Conservation (phyloP, 2,329 filamentous ascomycete genomes). For the Aspergillus nomiae region DNA sequence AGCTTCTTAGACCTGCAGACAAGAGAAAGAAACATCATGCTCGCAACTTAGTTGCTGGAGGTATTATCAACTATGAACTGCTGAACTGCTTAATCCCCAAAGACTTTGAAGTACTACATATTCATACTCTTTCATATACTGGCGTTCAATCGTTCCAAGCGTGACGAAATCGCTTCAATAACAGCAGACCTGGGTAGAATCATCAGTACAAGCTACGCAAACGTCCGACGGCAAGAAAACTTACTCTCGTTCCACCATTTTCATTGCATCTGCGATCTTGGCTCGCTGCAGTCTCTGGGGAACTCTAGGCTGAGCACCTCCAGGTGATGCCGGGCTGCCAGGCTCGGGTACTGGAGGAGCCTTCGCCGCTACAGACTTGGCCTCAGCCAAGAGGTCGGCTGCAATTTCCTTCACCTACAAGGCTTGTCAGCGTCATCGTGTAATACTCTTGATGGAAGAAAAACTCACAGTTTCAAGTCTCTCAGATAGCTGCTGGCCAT, state of each 20-base stretch:
- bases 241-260: slow-evolving; percentile 53
- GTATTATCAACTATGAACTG: background rate
- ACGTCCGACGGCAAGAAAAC: slow-evolving; percentile 18
- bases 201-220: slow-evolving; percentile 12
- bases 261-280: slow-evolving; percentile 51
- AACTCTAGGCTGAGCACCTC: slow-evolving; percentile 34
- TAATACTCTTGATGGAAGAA: too few relatives aligned
- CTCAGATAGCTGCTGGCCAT: slow-evolving; percentile 30
- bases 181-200: slow-evolving; percentile 39
- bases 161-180: slow-evolving; percentile 46
- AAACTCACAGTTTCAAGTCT: slow-evolving; percentile 44
- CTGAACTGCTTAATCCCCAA: too few relatives aligned
- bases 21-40: background rate
- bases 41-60: background rate
- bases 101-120: background rate
- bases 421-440: slow-evolving; percentile 15
- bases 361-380: slow-evolving; percentile 35
- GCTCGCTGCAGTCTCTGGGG: slow-evolving; percentile 48
- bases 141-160: slow-evolving; percentile 42
- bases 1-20: background rate
- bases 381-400: slow-evolving; percentile 38
- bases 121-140: slow-evolving; percentile 26
- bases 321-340: slow-evolving; percentile 32
- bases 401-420: slow-evolving; percentile 44
- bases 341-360: slow-evolving; percentile 28